Conservation (phyloP, 768 basidiomycete genomes). For the Dioszegia crocea region DNA sequence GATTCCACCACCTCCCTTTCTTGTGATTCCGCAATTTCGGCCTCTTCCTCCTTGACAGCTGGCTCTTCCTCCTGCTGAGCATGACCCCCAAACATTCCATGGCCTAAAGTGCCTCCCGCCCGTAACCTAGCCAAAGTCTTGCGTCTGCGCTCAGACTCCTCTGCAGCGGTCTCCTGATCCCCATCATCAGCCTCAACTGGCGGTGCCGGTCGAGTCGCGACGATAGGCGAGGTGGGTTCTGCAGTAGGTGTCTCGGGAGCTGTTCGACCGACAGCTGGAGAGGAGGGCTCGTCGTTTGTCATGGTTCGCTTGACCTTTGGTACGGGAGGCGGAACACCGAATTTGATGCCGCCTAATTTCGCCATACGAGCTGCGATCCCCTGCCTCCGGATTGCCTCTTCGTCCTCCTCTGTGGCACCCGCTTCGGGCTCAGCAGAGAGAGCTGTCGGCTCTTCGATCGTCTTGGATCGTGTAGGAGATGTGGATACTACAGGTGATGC, state of each 20-base stretch:
- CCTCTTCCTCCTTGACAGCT: constrained; percentile 13
- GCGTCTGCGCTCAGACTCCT: constrained; percentile 59
- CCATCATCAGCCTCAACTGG: constrained; percentile 10
- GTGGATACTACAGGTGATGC: constrained; percentile 6
- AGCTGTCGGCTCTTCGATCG: background rate
- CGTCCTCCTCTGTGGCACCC: constrained; percentile 48
- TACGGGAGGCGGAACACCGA: constrained; percentile 62
- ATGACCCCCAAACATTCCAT: constrained; percentile 55
- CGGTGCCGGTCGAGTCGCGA: background rate
- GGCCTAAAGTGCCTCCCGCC: constrained; percentile 59
- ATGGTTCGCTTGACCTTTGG: constrained; percentile 30
- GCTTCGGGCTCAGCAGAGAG: constrained; percentile 10
- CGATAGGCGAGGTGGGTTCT: constrained; percentile 15
- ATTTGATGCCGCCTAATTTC: constrained; percentile 76
- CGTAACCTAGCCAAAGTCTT: constrained; percentile 59
- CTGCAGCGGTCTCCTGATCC: constrained; percentile 47
- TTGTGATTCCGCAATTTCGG: constrained; percentile 49
- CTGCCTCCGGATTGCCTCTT: constrained; percentile 55
- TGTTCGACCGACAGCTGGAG: background rate
- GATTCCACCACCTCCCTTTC: constrained; percentile 52
- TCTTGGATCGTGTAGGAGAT: background rate
- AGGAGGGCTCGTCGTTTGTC: background rate
- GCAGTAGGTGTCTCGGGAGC: constrained; percentile 12
- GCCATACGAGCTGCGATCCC: constrained; percentile 95
- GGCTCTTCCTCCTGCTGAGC: constrained; percentile 17